Evolutionary conservation across 2,329 filamentous ascomycete genomes (phyloP).

Genomic region (Albifimbria verrucaria): DNA sequence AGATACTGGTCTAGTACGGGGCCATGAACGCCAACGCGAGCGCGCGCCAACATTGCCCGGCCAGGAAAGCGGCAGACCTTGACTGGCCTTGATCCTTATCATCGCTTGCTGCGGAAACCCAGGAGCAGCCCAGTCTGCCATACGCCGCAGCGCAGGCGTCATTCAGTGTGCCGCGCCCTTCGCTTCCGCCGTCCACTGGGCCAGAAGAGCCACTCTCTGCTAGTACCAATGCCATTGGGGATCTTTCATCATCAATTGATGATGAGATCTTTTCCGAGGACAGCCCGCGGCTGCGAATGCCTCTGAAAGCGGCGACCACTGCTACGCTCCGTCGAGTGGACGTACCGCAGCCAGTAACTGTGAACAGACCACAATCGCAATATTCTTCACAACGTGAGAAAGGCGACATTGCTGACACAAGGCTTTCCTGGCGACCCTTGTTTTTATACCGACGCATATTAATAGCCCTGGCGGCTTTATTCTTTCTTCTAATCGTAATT

Average conservation of each 20-base stretch:
- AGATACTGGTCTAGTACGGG: background rate
- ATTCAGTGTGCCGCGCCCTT: conserved; percentile 18
- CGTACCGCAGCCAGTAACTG: background rate
- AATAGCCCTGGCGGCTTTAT: conserved; percentile 22
- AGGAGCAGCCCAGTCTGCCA: conserved; percentile 13
- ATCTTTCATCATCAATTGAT: too few relatives aligned
- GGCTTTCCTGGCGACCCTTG: conserved; percentile 31
- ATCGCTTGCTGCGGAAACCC: conserved; percentile 20
- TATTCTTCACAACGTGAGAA: too few relatives aligned
- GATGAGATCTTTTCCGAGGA: background rate
- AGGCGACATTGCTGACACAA: conserved; percentile 20
- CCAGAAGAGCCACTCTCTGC: background rate
- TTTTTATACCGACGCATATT: conserved; percentile 31
- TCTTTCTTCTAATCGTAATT: conserved; percentile 23
- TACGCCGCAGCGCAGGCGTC: conserved; percentile 13
- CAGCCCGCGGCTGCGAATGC: background rate
- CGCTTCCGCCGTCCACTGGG: background rate
- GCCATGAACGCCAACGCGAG: conserved; percentile 17
- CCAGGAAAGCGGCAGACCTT: conserved; percentile 15
- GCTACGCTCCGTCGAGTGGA: background rate
- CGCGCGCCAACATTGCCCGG: conserved; percentile 13
- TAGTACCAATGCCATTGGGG: too few relatives aligned
- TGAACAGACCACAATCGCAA: too few relatives aligned
- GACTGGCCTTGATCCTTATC: conserved; percentile 19
- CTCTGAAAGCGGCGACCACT: background rate